A percentile compares a stretch with the other conserved stretches of the same genome.
Evolutionary conservation across 2,329 filamentous ascomycete genomes (phyloP).

Genomic region (Xylariaceae sp.): DNA sequence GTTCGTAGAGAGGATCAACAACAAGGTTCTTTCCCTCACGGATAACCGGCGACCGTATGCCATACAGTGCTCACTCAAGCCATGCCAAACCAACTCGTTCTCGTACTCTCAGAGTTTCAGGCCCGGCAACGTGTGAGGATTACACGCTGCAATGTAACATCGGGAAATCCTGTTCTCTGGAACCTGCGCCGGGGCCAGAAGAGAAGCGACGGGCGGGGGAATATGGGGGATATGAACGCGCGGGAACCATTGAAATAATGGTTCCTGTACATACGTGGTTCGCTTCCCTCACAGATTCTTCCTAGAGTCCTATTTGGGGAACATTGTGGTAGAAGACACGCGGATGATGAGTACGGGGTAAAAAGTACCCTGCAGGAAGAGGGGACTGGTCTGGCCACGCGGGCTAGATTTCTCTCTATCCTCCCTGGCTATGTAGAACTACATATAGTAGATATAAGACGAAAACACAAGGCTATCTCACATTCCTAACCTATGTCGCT

Average conservation of each 20-base stretch:
- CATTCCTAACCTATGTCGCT: background rate
- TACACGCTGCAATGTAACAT: slow-evolving; percentile 23
- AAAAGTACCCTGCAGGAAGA: slow-evolving; percentile 28
- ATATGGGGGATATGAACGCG: background rate
- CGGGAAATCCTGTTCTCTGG: slow-evolving; percentile 21
- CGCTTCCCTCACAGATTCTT: background rate
- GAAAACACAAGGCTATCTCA: background rate
- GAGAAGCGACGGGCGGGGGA: background rate
- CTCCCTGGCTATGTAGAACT: background rate
- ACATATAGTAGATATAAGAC: too few species aligned
- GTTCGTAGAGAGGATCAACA: slow-evolving; percentile 3
- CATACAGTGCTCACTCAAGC: background rate
- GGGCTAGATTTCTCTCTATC: slow-evolving; percentile 2
- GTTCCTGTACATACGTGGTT: slow-evolving; percentile 11
- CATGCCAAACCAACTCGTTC: background rate
- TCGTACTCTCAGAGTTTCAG: slow-evolving; percentile 20
- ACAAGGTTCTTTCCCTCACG: slow-evolving; percentile 3
- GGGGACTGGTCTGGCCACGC: slow-evolving; percentile 2
- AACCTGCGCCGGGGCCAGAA: slow-evolving; percentile 4
- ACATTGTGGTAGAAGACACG: slow-evolving; percentile 1
- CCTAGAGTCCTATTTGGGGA: slow-evolving; percentile 8
- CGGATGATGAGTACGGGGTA: slow-evolving; percentile 18
- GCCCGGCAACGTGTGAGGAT: slow-evolving; percentile 15
- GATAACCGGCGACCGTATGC: too few species aligned
- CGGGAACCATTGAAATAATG: too few species aligned